Evolutionary conservation across 2,329 filamentous ascomycete species (phyloP).

Genomic region (Arthrinium phaeospermum): DNA sequence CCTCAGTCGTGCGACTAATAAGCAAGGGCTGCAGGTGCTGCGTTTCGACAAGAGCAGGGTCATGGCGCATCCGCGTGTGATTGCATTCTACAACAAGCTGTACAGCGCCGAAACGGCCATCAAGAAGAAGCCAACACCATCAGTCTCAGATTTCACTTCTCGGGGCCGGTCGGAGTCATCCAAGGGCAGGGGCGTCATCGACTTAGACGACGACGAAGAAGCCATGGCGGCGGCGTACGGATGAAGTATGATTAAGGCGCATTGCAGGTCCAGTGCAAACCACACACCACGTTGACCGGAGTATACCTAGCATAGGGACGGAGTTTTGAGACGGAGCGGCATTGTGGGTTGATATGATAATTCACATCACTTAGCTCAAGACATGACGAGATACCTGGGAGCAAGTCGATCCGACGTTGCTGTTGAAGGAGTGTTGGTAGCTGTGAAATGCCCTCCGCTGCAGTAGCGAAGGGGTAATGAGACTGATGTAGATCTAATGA

Average conservation of each 20-base stretch:
- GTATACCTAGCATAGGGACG: constrained; percentile 3
- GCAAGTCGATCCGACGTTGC: neutral
- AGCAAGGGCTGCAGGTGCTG: constrained; percentile 85
- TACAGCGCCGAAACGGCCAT: constrained; percentile 70
- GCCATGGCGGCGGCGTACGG: constrained; percentile 54
- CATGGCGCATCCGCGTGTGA: constrained; percentile 88
- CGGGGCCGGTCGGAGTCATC: constrained; percentile 36
- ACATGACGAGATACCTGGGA: neutral
- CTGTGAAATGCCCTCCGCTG: neutral
- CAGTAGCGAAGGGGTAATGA: neutral
- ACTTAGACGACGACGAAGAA: constrained; percentile 57
- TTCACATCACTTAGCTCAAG: neutral
- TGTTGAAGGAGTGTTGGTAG: neutral
- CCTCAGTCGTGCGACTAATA: constrained; percentile 87
- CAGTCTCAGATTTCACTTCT: constrained; percentile 49
- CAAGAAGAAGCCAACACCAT: constrained; percentile 36
- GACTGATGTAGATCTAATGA: neutral
- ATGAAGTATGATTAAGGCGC: constrained; percentile 32
- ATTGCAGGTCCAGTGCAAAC: neutral
- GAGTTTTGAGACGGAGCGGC: constrained; percentile 7
- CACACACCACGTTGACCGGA: neutral
- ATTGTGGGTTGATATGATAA: neutral
- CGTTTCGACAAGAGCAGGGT: constrained; percentile 90
- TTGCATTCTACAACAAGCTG: constrained; percentile 83
- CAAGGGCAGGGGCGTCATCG: constrained; percentile 25